Evolutionary conservation across 2,329 filamentous ascomycete species (phyloP), one percentile per base, ranked within the genome.

Genomic region (Ceratocystis smalleyi): DNA sequence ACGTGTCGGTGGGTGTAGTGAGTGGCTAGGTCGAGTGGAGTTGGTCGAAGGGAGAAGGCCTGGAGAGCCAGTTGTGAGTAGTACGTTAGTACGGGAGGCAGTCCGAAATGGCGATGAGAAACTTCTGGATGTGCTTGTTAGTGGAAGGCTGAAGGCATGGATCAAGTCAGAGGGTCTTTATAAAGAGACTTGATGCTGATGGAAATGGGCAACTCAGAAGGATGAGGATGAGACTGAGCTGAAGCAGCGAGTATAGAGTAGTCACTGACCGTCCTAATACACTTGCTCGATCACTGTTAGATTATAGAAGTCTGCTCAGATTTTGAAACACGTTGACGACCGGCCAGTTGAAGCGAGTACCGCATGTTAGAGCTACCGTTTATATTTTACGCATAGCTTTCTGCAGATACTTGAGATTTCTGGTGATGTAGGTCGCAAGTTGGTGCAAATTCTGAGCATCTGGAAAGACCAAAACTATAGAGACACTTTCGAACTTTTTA

Each of bases 1-100:
- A 57, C 62, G 66, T 66, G 65, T 68, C 62, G 68, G 68, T 54
- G 66, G 68, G 59, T 66, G 68, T 62, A 68, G 64, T 61, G 66
- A 66, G 66, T 91, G 87, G 87, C 79, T 77, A 47, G 71, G 70
- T 4, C 77, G 78, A 68, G 80, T 91, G 35, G 80, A 83, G 66
- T 72, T 89, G 71, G 80, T 84, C 1, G 75, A 47, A 51, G 32
- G 43, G 2, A 22, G 63, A 24, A 2, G 45, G 32, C 15, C 32
- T 19, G 15, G 51, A 22, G 54, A 63, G 49, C 49, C 51, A 19
- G 47, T 55, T 24, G 76, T 83, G 47, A 84, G 81, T 67, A 84
- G 81, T 68, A 90, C 88, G 5, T 79, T 76, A 69, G 85, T 86
- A 55, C 77, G 87, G 61, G 63, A 40, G 43, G 61, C 55, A 19